Evolutionary conservation across 1,284 basidiomycete species (phyloP), one percentile per base, ranked within the genome.

Genomic region (Leccinum angustisporum): DNA sequence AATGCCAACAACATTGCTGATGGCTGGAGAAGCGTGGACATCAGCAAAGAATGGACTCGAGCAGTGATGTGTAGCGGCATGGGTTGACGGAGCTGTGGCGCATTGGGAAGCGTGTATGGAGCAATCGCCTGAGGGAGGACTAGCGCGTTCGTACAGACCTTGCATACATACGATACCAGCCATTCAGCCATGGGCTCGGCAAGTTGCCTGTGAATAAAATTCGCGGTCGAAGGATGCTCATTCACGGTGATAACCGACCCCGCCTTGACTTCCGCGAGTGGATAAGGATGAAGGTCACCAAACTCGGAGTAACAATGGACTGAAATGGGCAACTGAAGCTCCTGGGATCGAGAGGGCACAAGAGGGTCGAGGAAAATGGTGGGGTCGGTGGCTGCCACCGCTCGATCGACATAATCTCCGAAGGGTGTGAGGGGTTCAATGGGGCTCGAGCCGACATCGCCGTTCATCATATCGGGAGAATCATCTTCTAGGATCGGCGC

Each of bases 21-120:
- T 0, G 91, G 91, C 68, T 92, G 90, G 56, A 95, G 80, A 48
- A 92, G 79, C 27, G 92, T 95, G 6, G 91, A 90, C 60, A 91
- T 80, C 61, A 92, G 71, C 66, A 92, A 76, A 8, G 87, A 87
- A 68, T 91, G 90, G 34, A 90, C 81, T 10, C 86, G 83, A n/a
- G 80, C 75, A n/a, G 83, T 79, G 60, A 92, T 77, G 67, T 61
- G 73, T 67, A 61, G 66, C 72, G 50, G 84, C 65, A 70, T 83
- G 81, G 59, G 77, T 72, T 67, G 79, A 70, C 60, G 72, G 61
- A 62, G 75, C 62, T 67, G 74, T 70, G 65, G 76, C 63, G 60
- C 77, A 77, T 66, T 67, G 18, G 66, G 68, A 74, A 57, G 67
- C 86, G 74, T 76, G 61, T 80, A 72, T 63, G 75, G 76, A 34